A percentile compares a stretch with the other conserved stretches of the same genome.
phyloP scores from a whole-genome alignment of 2,329 filamentous ascomycete species.

The Aspergillus fumigatus region DNA sequence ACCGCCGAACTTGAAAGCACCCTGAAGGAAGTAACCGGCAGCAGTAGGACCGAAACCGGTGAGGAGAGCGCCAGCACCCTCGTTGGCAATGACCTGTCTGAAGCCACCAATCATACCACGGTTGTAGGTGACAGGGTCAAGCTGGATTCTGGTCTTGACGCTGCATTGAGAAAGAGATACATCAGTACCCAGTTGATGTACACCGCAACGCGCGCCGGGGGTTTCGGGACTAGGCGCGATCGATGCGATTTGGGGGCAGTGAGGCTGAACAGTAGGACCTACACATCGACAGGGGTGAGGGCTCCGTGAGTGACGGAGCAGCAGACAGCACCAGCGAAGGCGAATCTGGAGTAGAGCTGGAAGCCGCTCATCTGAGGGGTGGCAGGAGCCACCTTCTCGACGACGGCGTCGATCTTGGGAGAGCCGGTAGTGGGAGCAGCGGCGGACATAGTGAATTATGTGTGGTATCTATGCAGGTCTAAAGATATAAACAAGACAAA shows the following conservation, averaged over 20 bases:
- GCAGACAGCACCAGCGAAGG: conserved; percentile 95
- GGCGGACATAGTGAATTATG: conserved; percentile 35
- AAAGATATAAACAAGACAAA: conserved; percentile 9
- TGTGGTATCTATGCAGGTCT: conserved; percentile 14
- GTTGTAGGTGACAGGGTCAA: conserved; percentile 87
- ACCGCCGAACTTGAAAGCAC: conserved; percentile 88
- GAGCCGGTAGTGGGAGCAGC: conserved; percentile 46
- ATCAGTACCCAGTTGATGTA: conserved; percentile 11
- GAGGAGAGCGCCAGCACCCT: conserved; percentile 80
- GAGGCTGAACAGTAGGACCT: conserved; percentile 49
- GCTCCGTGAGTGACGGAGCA: conserved; percentile 96
- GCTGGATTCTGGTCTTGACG: conserved; percentile 94
- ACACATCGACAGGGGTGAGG: conserved; percentile 99
- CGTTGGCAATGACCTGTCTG: conserved; percentile 75
- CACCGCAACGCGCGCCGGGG: conserved; percentile 10
- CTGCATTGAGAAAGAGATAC: conserved; percentile 44
- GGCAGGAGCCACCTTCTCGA: conserved; percentile 9
- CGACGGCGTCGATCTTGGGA: conserved; percentile 44
- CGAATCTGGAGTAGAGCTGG: conserved; percentile 88
- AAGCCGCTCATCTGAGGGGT: conserved; percentile 54
- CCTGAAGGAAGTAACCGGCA: conserved; percentile 91
- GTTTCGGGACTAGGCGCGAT: conserved; percentile 13
- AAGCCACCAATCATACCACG: conserved; percentile 80
- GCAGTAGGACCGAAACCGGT: conserved; percentile 82
- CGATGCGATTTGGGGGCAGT: conserved; percentile 17